Conservation (phyloP, 139 green algal genomes). For the Chlamydomonas sp. region DNA sequence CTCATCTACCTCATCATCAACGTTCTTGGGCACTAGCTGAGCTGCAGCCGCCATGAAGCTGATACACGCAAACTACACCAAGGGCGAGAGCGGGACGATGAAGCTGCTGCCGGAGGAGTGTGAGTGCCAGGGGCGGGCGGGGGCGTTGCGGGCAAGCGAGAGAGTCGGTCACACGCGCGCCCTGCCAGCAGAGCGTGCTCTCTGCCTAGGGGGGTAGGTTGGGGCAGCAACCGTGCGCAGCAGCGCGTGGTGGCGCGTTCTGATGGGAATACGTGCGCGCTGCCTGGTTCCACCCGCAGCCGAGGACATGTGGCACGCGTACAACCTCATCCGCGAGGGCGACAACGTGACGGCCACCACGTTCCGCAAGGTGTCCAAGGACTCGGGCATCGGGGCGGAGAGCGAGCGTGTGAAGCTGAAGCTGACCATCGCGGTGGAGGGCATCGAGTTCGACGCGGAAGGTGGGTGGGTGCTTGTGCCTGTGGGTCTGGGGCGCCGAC, state of each 20-base stretch:
- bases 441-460: constrained; percentile 79
- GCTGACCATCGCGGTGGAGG: constrained; percentile 68
- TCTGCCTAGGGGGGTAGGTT: background rate
- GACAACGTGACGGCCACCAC: constrained; percentile 70
- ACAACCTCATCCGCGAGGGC: constrained; percentile 73
- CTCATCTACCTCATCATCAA: constrained; percentile 11
- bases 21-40: background rate
- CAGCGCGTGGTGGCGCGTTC: background rate
- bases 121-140: constrained; percentile 11
- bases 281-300: constrained; percentile 28
- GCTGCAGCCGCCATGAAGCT: constrained; percentile 68
- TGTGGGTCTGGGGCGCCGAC: too few relatives aligned
- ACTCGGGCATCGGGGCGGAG: constrained; percentile 45
- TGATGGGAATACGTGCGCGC: background rate
- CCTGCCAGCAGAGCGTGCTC: background rate
- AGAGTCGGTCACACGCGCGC: background rate
- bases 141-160: background rate
- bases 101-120: constrained; percentile 78
- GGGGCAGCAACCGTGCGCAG: background rate
- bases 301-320: constrained; percentile 93
- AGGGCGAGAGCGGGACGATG: constrained; percentile 50
- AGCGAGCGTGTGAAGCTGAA: constrained; percentile 75
- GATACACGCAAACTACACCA: constrained; percentile 40
- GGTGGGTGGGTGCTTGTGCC: too few relatives aligned
- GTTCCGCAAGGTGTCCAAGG: constrained; percentile 52